phyloP scores from a whole-genome alignment of 1,284 basidiomycete genomes.

The Meira miltonrushii region DNA sequence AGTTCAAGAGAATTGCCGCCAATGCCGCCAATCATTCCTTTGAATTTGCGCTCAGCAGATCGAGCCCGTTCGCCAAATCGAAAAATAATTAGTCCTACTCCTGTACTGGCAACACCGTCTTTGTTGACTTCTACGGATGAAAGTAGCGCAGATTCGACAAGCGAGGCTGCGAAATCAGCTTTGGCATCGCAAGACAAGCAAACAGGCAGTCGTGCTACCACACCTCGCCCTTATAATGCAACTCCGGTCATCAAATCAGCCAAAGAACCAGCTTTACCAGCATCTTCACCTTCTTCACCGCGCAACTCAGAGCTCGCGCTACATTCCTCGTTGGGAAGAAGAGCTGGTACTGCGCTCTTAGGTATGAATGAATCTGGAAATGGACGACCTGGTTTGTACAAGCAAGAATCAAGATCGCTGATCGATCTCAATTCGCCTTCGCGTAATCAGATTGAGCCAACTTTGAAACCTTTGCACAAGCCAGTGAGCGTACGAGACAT shows the following conservation, averaged over 20 bases:
- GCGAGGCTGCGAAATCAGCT: no score
- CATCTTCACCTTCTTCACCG: neutral
- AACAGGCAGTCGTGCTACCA: neutral
- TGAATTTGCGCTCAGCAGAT: conserved; percentile 1
- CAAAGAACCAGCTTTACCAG: neutral
- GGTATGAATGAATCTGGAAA: neutral
- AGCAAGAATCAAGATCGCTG: conserved; percentile 41
- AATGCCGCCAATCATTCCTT: conserved; percentile 13
- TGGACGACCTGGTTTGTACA: conserved; percentile 35
- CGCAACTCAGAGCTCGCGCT: no score
- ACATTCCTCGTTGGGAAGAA: no score
- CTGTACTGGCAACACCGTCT: neutral
- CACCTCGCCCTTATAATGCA: neutral
- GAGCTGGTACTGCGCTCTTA: neutral
- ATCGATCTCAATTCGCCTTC: conserved; percentile 32
- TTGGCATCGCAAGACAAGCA: no score
- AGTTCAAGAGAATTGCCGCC: conserved; percentile 18
- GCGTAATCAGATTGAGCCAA: conserved; percentile 57
- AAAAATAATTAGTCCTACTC: neutral
- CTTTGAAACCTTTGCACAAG: neutral
- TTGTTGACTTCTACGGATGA: neutral
- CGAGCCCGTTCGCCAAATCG: neutral
- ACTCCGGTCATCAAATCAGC: neutral
- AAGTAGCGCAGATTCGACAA: no score
- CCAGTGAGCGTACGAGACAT: neutral